Evolutionary conservation across 805 yeast species (phyloP).

Genomic region (Barnettozyma populi): DNA sequence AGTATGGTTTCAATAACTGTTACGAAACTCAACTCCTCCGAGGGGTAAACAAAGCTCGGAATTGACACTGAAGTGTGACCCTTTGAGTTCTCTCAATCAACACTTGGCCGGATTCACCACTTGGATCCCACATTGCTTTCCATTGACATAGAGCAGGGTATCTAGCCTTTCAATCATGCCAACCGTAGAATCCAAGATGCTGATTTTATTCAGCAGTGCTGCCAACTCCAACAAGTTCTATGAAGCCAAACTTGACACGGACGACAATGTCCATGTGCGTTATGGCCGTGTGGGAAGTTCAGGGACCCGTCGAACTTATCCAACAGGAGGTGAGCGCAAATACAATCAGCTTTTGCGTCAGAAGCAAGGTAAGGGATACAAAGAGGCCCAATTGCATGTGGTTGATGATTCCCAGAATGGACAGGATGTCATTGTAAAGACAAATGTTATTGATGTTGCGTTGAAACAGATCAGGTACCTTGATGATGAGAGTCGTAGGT

Average conservation of each 20-base stretch:
- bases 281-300: constrained; percentile 8
- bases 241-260: constrained; percentile 1
- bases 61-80: too few relatives aligned
- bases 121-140: too few relatives aligned
- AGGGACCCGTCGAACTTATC: not conserved
- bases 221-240: constrained; percentile 8
- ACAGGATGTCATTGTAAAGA: not conserved
- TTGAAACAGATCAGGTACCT: constrained; percentile 4
- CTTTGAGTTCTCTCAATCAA: too few relatives aligned
- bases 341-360: not conserved
- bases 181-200: constrained; percentile 4
- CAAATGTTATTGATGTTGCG: constrained; percentile 4
- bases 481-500: constrained; percentile 1
- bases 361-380: constrained; percentile 3
- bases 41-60: not conserved
- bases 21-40: too few relatives aligned
- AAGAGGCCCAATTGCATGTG: constrained; percentile 4
- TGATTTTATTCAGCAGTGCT: constrained; percentile 4
- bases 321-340: constrained; percentile 1
- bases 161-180: not conserved
- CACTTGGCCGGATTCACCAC: too few relatives aligned
- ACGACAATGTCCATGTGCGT: constrained; percentile 1
- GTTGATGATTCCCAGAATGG: constrained; percentile 1
- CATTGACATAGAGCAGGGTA: too few relatives aligned
- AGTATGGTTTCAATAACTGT: too few relatives aligned